A percentile compares a stretch with the other conserved stretches of the same genome.
These are phyloP conservation scores for Ceriops decandra DNA, from an alignment of 345 rosid genomes.

Conservation along the genomic window DNA sequence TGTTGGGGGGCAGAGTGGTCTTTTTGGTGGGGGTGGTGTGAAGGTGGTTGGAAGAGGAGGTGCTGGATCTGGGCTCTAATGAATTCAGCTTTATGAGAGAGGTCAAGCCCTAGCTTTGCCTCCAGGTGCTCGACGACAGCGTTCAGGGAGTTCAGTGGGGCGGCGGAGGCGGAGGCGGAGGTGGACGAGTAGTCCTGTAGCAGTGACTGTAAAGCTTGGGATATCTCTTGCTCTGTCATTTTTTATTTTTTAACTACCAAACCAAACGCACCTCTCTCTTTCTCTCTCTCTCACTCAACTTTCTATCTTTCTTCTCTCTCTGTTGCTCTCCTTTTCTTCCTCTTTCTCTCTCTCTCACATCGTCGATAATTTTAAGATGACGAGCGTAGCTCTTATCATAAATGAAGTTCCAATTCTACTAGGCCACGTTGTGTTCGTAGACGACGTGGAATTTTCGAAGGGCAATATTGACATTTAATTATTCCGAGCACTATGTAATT, in stretches of 20 bases:
- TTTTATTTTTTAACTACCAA: constrained; percentile 22
- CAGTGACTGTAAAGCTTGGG: constrained; percentile 29
- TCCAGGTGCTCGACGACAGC: constrained; percentile 81
- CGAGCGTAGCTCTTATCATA: no score
- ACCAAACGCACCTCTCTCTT: constrained; percentile 7
- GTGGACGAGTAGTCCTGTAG: constrained; percentile 40
- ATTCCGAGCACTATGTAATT: no score
- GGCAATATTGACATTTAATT: no score
- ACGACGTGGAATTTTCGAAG: no score
- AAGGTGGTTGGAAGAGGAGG: constrained; percentile 54
- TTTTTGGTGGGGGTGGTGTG: constrained; percentile 23
- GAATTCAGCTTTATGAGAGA: constrained; percentile 73
- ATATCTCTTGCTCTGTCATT: constrained; percentile 31
- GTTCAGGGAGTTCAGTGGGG: constrained; percentile 54
- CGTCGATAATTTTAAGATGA: no score
- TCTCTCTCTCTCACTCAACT: no score
- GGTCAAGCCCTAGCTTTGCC: constrained; percentile 72
- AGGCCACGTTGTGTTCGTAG: no score
- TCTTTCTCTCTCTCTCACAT: no score
- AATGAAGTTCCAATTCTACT: no score
- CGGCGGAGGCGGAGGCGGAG: constrained; percentile 58
- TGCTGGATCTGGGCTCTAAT: constrained; percentile 75
- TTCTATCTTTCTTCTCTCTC: no score
- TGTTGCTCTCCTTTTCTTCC: no score
- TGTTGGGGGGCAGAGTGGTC: constrained; percentile 49